A percentile compares a stretch with the other conserved stretches of the same genome.
These are phyloP conservation scores for Fagopyrum homotropicum DNA, from an alignment of 148 eudicot species.

Conservation along the genomic window DNA sequence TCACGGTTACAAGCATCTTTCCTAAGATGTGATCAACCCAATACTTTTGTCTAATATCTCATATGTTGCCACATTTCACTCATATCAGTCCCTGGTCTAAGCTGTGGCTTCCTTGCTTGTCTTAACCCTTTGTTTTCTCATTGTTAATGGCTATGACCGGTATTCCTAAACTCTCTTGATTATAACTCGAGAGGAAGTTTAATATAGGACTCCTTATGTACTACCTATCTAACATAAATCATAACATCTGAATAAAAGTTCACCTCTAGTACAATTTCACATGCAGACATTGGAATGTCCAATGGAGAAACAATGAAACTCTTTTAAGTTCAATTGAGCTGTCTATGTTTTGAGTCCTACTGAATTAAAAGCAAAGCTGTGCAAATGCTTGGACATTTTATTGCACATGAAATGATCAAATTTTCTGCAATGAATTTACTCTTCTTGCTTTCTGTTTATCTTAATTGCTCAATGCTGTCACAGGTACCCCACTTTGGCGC, in stretches of 20 bases:
- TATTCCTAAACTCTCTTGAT: neutral
- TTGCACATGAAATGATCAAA: neutral
- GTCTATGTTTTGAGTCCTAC: neutral
- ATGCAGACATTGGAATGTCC: no score
- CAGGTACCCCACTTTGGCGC: conserved; percentile 99
- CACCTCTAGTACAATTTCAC: neutral
- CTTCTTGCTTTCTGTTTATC: neutral
- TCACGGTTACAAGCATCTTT: neutral
- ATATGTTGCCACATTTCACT: neutral
- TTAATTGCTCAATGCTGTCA: conserved; percentile 11
- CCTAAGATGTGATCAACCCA: neutral
- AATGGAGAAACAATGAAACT: no score
- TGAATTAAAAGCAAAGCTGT: neutral
- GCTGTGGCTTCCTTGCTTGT: neutral
- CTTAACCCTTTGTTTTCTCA: neutral
- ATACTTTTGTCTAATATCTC: neutral
- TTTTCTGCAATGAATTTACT: neutral
- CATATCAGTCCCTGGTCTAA: neutral
- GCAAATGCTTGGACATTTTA: neutral
- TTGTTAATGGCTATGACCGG: neutral
- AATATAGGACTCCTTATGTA: neutral
- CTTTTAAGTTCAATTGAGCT: no score
- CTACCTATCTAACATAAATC: neutral
- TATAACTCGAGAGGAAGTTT: neutral
- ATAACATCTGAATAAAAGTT: neutral